phyloP scores from a whole-genome alignment of 2,329 filamentous ascomycete genomes.

The Microcyclospora pomicola region DNA sequence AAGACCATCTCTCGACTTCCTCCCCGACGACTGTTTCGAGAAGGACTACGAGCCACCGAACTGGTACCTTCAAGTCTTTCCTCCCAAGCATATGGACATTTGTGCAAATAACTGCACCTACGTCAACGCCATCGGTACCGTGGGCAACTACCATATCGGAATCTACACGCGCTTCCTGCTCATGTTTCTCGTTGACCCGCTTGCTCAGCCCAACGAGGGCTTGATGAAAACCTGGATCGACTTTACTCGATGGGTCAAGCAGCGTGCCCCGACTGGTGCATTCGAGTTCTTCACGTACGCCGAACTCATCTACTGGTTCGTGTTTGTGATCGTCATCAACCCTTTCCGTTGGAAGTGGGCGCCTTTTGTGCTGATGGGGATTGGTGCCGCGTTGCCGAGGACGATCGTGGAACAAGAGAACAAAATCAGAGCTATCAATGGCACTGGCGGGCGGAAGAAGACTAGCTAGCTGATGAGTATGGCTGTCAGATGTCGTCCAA shows the following conservation, averaged over 20 bases:
- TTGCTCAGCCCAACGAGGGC: constrained; percentile 54
- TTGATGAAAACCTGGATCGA: constrained; percentile 83
- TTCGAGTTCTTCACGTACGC: constrained; percentile 87
- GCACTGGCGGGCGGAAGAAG: constrained; percentile 24
- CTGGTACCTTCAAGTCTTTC: constrained; percentile 83
- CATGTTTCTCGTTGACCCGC: constrained; percentile 71
- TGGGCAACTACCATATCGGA: constrained; percentile 79
- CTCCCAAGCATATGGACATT: constrained; percentile 56
- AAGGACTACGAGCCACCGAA: constrained; percentile 66
- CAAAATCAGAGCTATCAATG: constrained; percentile 36
- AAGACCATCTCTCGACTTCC: constrained; percentile 57
- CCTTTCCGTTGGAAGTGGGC: constrained; percentile 89
- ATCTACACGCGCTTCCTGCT: constrained; percentile 77
- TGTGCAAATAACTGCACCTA: constrained; percentile 79
- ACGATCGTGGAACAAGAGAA: constrained; percentile 55
- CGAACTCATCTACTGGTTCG: constrained; percentile 74
- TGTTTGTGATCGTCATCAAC: constrained; percentile 64
- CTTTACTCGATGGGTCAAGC: constrained; percentile 62
- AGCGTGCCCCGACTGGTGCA: constrained; percentile 53
- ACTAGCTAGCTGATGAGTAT: too few species aligned
- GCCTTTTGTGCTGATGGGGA: constrained; percentile 64
- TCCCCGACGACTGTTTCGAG: constrained; percentile 58
- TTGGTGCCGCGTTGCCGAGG: constrained; percentile 53
- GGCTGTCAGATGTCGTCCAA: too few species aligned
- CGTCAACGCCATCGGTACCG: constrained; percentile 63